phyloP scores from a whole-genome alignment of 768 basidiomycete species.

The Neoboletus subvelutipes region DNA sequence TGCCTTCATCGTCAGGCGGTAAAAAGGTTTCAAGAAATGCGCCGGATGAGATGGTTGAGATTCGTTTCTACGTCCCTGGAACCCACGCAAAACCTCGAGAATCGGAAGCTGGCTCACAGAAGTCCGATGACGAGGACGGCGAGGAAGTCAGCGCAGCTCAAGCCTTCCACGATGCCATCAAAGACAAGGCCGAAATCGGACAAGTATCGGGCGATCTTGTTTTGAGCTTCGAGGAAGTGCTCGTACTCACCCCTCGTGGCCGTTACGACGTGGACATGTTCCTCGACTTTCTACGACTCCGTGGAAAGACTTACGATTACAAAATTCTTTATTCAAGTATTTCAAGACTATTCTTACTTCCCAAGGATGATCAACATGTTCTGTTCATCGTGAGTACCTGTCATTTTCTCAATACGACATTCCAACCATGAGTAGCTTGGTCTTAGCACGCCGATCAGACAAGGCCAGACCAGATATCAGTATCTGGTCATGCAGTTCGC shows the following conservation, averaged over 20 bases:
- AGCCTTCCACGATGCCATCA: constrained; percentile 94
- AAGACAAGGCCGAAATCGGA: constrained; percentile 94
- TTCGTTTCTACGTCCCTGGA: constrained; percentile 94
- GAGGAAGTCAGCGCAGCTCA: constrained; percentile 91
- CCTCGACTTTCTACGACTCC: constrained; percentile 86
- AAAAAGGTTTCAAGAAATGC: constrained; percentile 44
- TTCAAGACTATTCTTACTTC: constrained; percentile 85
- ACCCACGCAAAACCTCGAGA: constrained; percentile 58
- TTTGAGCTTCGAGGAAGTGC: constrained; percentile 91
- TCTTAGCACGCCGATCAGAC: constrained; percentile 89
- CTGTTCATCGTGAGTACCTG: constrained; percentile 77
- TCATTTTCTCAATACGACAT: not conserved
- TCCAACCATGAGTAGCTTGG: constrained; percentile 60
- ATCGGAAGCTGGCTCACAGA: constrained; percentile 73
- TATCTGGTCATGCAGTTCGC: constrained; percentile 98
- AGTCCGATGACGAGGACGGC: constrained; percentile 63
- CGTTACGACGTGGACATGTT: constrained; percentile 99
- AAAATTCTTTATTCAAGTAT: constrained; percentile 91
- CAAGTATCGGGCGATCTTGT: constrained; percentile 90
- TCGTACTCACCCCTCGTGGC: constrained; percentile 93
- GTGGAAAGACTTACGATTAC: constrained; percentile 99
- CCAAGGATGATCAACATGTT: constrained; percentile 95
- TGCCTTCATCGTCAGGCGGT: constrained; percentile 43
- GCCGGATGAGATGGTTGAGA: constrained; percentile 90
- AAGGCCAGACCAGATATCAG: constrained; percentile 97